A percentile compares a stretch with the other conserved stretches of the same genome.
These are phyloP conservation scores for Penstemon newberryi DNA, from an alignment of 257 asterid species.

Conservation along the genomic window DNA sequence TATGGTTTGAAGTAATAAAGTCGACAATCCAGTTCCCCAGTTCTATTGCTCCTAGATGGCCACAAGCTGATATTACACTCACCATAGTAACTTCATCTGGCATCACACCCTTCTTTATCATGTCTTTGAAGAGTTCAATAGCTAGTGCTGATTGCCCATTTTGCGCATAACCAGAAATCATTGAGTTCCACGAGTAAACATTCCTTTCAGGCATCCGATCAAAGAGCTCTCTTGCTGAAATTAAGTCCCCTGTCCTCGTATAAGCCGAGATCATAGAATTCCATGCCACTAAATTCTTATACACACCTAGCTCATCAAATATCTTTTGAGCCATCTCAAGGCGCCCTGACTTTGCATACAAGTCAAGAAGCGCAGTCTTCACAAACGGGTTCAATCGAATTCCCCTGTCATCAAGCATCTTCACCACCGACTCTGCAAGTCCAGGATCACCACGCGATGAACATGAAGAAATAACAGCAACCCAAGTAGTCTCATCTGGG, in stretches of 20 bases:
- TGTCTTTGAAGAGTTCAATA: conserved; percentile 57
- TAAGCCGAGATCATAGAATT: conserved; percentile 72
- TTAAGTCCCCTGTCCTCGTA: conserved; percentile 54
- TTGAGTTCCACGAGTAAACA: conserved; percentile 71
- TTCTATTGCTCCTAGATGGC: conserved; percentile 73
- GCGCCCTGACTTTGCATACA: conserved; percentile 72
- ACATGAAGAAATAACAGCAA: conserved; percentile 62
- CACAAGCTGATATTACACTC: conserved; percentile 74
- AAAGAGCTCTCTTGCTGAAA: conserved; percentile 55
- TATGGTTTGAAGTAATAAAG: conserved; percentile 35
- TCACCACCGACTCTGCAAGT: conserved; percentile 44
- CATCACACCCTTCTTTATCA: conserved; percentile 37
- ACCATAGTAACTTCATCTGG: conserved; percentile 75
- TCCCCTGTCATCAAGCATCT: conserved; percentile 39
- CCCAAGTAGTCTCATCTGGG: conserved; percentile 66
- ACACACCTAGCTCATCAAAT: conserved; percentile 49
- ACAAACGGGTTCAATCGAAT: conserved; percentile 39
- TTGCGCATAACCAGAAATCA: conserved; percentile 73
- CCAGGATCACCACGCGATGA: conserved; percentile 50
- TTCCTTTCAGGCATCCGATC: conserved; percentile 56
- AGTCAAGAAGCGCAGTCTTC: conserved; percentile 69
- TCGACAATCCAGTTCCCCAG: conserved; percentile 54
- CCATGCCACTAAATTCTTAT: conserved; percentile 59
- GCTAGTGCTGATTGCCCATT: conserved; percentile 66
- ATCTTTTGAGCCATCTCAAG: conserved; percentile 53